Percentiles rank a stretch among this genome's conserved stretches.
Evolutionary conservation across 495 filamentous ascomycete genomes (phyloP).

Genomic region (Neurospora sp.): DNA sequence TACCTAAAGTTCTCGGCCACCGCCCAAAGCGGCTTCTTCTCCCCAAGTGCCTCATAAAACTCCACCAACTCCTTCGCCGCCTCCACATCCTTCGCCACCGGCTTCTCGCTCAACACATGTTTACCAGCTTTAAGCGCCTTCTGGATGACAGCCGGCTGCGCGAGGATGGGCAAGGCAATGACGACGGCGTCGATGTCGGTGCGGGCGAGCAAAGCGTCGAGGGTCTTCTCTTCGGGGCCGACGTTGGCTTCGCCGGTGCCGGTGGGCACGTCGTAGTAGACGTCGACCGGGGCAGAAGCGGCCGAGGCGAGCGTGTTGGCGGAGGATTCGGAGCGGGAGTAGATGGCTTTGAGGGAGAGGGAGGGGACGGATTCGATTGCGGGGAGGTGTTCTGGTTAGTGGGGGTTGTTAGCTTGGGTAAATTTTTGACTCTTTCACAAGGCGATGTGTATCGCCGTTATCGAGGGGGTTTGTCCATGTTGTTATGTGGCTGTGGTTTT

Average conservation of each 20-base stretch:
- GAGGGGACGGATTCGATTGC: slow-evolving; percentile 35
- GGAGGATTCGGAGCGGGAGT: slow-evolving; percentile 46
- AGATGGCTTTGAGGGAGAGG: slow-evolving; percentile 48
- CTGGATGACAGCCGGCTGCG: slow-evolving; percentile 48
- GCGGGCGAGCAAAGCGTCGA: slow-evolving; percentile 51
- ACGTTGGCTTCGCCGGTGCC: slow-evolving; percentile 15
- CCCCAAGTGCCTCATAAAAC: slow-evolving; percentile 41
- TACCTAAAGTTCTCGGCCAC: slow-evolving; percentile 75
- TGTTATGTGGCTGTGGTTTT: slow-evolving; percentile 6
- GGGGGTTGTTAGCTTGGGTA: not conserved
- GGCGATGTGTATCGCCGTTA: not conserved
- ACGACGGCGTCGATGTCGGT: slow-evolving; percentile 59
- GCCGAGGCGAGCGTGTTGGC: slow-evolving; percentile 20
- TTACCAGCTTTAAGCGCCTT: slow-evolving; percentile 56
- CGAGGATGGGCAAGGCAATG: slow-evolving; percentile 54
- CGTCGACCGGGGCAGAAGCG: slow-evolving; percentile 30
- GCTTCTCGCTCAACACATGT: slow-evolving; percentile 74
- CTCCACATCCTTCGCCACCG: slow-evolving; percentile 55
- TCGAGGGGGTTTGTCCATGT: not conserved
- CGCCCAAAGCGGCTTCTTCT: slow-evolving; percentile 40
- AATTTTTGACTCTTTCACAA: not conserved
- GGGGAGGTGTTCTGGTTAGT: slow-evolving; percentile 31
- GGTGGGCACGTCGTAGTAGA: slow-evolving; percentile 46
- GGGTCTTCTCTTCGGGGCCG: slow-evolving; percentile 19
- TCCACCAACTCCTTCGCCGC: slow-evolving; percentile 48